Evolutionary conservation across 352 stramenopile genomes (phyloP), one percentile per base, ranked within the genome.

Genomic region (Phytophthora sp.): DNA sequence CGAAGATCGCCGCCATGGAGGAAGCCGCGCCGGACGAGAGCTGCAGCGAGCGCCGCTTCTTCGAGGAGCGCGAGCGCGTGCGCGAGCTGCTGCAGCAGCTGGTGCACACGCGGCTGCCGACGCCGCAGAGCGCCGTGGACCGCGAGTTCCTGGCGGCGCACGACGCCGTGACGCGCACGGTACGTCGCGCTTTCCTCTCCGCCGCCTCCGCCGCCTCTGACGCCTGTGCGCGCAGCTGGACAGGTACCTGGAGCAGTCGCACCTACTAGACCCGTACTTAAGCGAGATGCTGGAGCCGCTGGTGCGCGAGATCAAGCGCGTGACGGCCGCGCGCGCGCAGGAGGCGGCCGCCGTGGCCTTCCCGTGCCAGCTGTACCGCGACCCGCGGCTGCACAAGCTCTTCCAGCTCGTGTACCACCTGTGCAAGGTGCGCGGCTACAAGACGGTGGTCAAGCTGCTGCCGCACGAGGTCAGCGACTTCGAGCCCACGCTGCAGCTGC

Each of bases 401-500:
- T 97, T 96, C 74, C 84, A 94, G 68, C 38, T 97, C n/a, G 63
- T 99, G 8, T 99, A 99, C 78, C 76, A 96, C 13, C 62, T 99
- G 21, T 99, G 91, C 62, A 98, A 98, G 77, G 94, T 99, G 23
- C 89, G 97, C 27, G 97, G 97, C 18, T 94, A 89, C 73, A 99
- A 99, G 82, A 94, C 88, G 10, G 77, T 99, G 23, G 84, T 98
- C 52, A 97, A 97, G 60, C 81, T 99, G 30, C 69, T 99, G 35
- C 94, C 97, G 4, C 96, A 99, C 66, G 93, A 98, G 67, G 96
- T 96, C 21, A 82, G 80, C 34, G 92, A 99, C 83, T 92, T 99
- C 53, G 96, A 99, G 76, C 93, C 96, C 10, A 95, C 96, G 27
- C 80, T 99, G 49, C 92, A 88, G 48, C 43, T 95, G 35, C 73